phyloP scores from a whole-genome alignment of 768 basidiomycete species.

The Leccinum disarticulatum region DNA sequence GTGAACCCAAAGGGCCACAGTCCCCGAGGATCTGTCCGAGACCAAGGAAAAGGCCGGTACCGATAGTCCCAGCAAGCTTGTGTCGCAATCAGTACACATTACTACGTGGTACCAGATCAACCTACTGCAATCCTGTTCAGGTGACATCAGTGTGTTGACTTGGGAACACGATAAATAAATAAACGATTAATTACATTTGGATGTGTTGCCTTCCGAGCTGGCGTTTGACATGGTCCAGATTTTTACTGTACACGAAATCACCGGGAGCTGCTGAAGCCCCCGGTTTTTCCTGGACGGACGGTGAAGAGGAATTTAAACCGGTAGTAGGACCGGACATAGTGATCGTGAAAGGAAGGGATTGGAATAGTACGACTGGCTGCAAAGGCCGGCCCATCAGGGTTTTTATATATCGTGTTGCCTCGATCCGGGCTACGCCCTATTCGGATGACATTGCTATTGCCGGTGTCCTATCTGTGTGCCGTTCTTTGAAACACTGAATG shows the following conservation, averaged over 20 bases:
- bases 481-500: background rate
- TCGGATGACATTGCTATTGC: too few species aligned
- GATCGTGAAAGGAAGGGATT: background rate
- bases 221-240: slow-evolving; percentile 20
- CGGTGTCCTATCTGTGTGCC: too few species aligned
- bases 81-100: background rate
- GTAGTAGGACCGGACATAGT: background rate
- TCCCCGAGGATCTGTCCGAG: slow-evolving; percentile 29
- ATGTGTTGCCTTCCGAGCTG: slow-evolving; percentile 22
- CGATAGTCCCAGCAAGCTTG: slow-evolving; percentile 31
- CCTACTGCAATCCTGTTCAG: slow-evolving; percentile 22
- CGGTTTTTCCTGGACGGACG: slow-evolving; percentile 1
- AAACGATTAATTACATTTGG: slow-evolving; percentile 17
- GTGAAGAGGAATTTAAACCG: background rate
- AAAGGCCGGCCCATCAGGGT: background rate
- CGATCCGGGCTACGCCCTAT: background rate
- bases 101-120: background rate
- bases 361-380: background rate
- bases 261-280: background rate
- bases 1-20: slow-evolving; percentile 30
- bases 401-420: background rate
- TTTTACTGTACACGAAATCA: slow-evolving; percentile 15
- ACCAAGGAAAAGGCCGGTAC: slow-evolving; percentile 33
- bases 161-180: background rate
- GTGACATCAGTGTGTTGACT: background rate